Conservation (phyloP, 768 basidiomycete species). For the Hygrophoropsis aurantiaca region DNA sequence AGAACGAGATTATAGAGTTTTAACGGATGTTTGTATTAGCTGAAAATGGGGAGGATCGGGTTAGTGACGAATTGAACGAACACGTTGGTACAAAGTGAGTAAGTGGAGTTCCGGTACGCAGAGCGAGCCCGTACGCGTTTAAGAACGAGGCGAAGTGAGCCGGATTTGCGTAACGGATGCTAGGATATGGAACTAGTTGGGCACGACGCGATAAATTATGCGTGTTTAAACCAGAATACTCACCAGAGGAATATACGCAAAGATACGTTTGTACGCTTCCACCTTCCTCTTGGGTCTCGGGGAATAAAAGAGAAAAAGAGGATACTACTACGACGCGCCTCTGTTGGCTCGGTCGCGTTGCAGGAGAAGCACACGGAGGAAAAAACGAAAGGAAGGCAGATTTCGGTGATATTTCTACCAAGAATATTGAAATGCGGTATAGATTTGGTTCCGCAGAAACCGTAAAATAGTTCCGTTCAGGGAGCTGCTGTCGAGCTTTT, state of each 20-base stretch:
- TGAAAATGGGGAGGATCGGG: slow-evolving; percentile 20
- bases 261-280: slow-evolving; percentile 3
- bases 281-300: slow-evolving; percentile 8
- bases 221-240: slow-evolving; percentile 11
- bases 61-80: slow-evolving; percentile 22
- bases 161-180: slow-evolving; percentile 28
- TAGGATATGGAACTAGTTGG: slow-evolving; percentile 28
- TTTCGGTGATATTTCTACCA: slow-evolving; percentile 32
- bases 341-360: slow-evolving; percentile 20
- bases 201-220: slow-evolving; percentile 28
- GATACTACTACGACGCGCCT: slow-evolving; percentile 21
- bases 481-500: slow-evolving; percentile 11
- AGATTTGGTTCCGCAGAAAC: slow-evolving; percentile 31
- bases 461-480: slow-evolving; percentile 30
- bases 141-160: slow-evolving; percentile 16
- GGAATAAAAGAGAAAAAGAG: slow-evolving; percentile 21
- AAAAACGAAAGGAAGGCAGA: slow-evolving; percentile 26
- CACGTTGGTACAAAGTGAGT: slow-evolving; percentile 19
- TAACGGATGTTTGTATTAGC: slow-evolving; percentile 32
- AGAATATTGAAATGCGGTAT: slow-evolving; percentile 34
- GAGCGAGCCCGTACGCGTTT: slow-evolving; percentile 29
- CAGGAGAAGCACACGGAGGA: slow-evolving; percentile 25
- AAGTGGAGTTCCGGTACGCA: slow-evolving; percentile 27
- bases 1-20: slow-evolving; percentile 32
- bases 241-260: slow-evolving; percentile 30